Evolutionary conservation across 345 rosid species (phyloP).

Genomic region (Clarkia xantiana): DNA sequence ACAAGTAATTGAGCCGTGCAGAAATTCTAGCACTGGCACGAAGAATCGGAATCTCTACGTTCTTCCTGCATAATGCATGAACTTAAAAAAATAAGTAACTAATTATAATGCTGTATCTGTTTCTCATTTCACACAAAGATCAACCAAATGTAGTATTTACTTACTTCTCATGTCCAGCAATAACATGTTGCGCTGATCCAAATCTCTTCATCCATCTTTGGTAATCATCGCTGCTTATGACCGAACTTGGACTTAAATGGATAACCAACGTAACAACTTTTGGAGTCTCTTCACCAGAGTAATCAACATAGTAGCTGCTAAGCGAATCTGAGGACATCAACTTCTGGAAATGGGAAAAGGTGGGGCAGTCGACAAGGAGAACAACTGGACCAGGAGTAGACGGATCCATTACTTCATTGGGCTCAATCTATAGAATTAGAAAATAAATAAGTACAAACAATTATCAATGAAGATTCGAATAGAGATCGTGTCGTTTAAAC

Average conservation of each 20-base stretch:
- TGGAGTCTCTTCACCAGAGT: constrained; percentile 14
- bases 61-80: constrained; percentile 39
- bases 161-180: constrained; percentile 82
- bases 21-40: constrained; percentile 69
- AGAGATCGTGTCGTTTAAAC: constrained; percentile 9
- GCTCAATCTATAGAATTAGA: constrained; percentile 47
- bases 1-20: constrained; percentile 72
- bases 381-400: constrained; percentile 82
- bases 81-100: constrained; percentile 1
- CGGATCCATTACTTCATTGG: constrained; percentile 95
- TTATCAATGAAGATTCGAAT: constrained; percentile 2
- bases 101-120: neutral
- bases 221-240: constrained; percentile 40
- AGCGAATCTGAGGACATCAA: constrained; percentile 37
- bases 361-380: constrained; percentile 84
- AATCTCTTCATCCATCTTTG: constrained; percentile 75
- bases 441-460: neutral
- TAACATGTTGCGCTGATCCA: constrained; percentile 58
- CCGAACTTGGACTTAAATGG: constrained; percentile 69
- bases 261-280: constrained; percentile 60
- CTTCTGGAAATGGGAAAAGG: constrained; percentile 42
- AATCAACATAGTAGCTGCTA: constrained; percentile 33
- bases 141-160: constrained; percentile 12
- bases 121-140: neutral
- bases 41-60: constrained; percentile 68